A percentile compares a stretch with the other conserved stretches of the same genome.
Conservation (phyloP, 805 yeast genomes). For the Scheffersomyces amazonensis region DNA sequence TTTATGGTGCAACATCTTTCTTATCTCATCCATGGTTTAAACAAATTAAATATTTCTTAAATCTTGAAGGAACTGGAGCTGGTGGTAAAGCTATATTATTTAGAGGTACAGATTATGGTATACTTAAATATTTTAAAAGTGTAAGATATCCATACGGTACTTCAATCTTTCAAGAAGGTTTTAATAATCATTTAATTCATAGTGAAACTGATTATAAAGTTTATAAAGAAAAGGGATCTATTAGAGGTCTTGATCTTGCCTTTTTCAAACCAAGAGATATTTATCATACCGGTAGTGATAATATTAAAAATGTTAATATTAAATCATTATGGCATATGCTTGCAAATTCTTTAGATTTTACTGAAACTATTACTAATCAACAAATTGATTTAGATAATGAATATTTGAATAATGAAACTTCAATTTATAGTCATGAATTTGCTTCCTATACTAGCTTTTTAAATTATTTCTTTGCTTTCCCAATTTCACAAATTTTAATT, state of each 20-base stretch:
- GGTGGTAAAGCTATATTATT: constrained; percentile 83
- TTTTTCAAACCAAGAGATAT: constrained; percentile 81
- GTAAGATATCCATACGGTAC: constrained; percentile 73
- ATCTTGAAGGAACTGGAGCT: constrained; percentile 90
- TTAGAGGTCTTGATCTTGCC: constrained; percentile 87
- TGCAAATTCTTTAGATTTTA: constrained; percentile 62
- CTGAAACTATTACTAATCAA: constrained; percentile 36
- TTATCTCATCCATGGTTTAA: constrained; percentile 70
- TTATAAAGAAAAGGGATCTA: constrained; percentile 56
- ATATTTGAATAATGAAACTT: constrained; percentile 16
- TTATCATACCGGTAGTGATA: constrained; percentile 79
- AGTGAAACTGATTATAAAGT: constrained; percentile 87
- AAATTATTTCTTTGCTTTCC: constrained; percentile 55
- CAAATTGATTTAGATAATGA: constrained; percentile 30
- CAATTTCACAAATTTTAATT: constrained; percentile 48
- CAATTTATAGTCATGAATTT: constrained; percentile 13
- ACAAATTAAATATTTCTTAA: constrained; percentile 62
- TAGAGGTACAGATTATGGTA: constrained; percentile 77
- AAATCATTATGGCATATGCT: constrained; percentile 86
- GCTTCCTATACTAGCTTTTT: constrained; percentile 68
- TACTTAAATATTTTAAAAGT: constrained; percentile 53
- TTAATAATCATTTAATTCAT: constrained; percentile 63
- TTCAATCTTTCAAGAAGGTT: constrained; percentile 82
- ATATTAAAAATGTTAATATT: constrained; percentile 58
- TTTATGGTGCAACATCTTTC: constrained; percentile 77